Evolutionary conservation across 208 protist species (phyloP), one percentile per base, ranked within the genome.

Genomic region (Trypanosoma conorhini): DNA sequence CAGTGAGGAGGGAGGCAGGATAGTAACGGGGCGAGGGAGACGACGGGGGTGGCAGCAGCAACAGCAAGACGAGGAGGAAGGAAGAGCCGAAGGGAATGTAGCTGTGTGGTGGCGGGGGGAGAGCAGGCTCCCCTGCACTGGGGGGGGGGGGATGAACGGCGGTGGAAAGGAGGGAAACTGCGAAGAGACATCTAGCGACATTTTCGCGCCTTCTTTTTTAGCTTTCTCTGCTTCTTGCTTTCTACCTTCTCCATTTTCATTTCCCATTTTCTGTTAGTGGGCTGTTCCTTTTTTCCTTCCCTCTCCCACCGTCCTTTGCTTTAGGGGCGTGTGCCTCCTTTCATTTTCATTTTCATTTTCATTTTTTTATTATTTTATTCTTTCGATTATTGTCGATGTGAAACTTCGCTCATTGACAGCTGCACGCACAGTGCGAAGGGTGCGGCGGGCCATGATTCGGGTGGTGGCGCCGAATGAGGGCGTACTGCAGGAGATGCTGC

Each of bases 401-500:
- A 46, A 46, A 3, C 8, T 46, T 19, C 42, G 42, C 42, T 46
- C 42, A 46, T 13, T 46, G 1, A 19, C 42, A 46, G 1, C 8
- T 12, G 17, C 42, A 46, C 15, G 42, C 42, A 19, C 22, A 46
- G 35, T 21, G 42, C 33, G 51, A 54, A 54, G 24, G 38, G 50
- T 28, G n/a, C 8, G 35, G 24, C 12, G 17, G 54, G 62, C 0
- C 38, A 89, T 92, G 81, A 88, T 92, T 75, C 87, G 77, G 26
- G 66, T 92, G 26, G 83, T 89, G 31, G 64, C 75, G 10, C 76
- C 65, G 0, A 58, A 52, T 0, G 55, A 59, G 17, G 66, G 31
- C 1, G 67, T 70, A 3, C 30, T 93, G 70, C 79, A 77, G 5
- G 67, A 82, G 48, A 89, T 93, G 83, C 67, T 86, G 66, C 79